Conservation (phyloP, 2,329 filamentous ascomycete genomes). For the Colletotrichum tabaci region DNA sequence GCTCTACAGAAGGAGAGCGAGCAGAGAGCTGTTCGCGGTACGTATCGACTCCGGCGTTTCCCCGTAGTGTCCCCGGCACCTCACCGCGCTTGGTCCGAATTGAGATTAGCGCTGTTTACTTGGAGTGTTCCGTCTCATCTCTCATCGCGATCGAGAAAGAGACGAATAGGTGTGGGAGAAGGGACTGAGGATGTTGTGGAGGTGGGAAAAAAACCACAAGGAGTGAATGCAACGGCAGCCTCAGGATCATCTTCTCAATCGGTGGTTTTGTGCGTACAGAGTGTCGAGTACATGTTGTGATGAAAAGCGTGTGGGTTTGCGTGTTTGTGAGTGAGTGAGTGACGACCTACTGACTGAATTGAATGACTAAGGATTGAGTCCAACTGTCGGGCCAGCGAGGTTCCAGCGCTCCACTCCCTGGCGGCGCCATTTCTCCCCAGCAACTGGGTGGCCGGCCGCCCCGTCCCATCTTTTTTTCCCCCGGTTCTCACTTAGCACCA, state of each 20-base stretch:
- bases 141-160: neutral
- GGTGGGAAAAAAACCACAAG: no score
- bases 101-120: neutral
- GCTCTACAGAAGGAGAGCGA: neutral
- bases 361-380: no score
- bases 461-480: conserved; percentile 35
- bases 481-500: neutral
- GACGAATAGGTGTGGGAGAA: neutral
- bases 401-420: conserved; percentile 18
- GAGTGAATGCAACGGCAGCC: neutral
- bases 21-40: conserved; percentile 10
- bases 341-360: no score
- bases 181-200: no score
- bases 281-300: no score
- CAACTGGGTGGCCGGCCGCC: conserved; percentile 31
- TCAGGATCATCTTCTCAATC: neutral
- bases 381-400: conserved; percentile 28
- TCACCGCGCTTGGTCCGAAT: conserved; percentile 25
- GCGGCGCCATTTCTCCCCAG: conserved; percentile 12
- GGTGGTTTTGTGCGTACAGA: neutral
- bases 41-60: conserved; percentile 38
- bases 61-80: conserved; percentile 35
- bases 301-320: no score
- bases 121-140: conserved; percentile 2
- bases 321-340: neutral